Percentiles rank a stretch among this genome's conserved stretches.
phyloP scores from a whole-genome alignment of 192 early-diverging fungal species.

The Coemansia sp. region DNA sequence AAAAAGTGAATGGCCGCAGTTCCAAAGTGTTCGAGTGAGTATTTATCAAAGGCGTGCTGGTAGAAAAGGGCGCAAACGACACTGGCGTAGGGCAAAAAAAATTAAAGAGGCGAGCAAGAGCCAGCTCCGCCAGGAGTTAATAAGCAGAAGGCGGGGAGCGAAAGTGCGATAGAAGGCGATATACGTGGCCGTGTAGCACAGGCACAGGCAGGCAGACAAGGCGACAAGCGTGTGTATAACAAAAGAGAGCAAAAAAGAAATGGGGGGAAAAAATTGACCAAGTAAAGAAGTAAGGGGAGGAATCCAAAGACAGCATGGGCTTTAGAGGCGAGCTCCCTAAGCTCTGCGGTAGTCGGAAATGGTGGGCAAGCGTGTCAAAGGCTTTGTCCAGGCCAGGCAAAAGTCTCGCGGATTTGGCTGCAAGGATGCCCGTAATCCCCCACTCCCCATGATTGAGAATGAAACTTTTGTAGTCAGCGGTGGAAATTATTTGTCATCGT shows the following conservation, averaged over 20 bases:
- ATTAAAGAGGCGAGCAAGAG: neutral
- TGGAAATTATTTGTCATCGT: constrained; percentile 1
- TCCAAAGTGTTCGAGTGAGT: neutral
- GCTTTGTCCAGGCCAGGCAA: neutral
- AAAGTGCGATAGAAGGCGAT: neutral
- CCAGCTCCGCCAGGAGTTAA: neutral
- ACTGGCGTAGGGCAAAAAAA: neutral
- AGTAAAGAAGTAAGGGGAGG: constrained; percentile 1
- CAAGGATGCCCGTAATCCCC: neutral
- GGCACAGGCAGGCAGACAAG: neutral
- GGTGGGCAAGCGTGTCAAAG: neutral
- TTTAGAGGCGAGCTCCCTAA: neutral
- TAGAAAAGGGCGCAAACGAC: neutral
- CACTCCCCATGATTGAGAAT: neutral
- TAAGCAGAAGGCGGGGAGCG: neutral
- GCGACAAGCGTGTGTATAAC: neutral
- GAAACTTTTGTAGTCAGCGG: neutral
- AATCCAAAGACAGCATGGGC: constrained; percentile 1
- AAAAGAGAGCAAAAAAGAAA: constrained; percentile 1
- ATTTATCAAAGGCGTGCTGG: neutral
- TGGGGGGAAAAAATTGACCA: neutral
- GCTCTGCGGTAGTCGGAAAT: neutral
- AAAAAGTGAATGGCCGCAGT: neutral
- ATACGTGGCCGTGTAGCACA: neutral
- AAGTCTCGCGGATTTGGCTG: neutral